A percentile compares a stretch with the other conserved stretches of the same genome.
Evolutionary conservation across 805 yeast species (phyloP).

Genomic region (Cyberlindnera mrakii): DNA sequence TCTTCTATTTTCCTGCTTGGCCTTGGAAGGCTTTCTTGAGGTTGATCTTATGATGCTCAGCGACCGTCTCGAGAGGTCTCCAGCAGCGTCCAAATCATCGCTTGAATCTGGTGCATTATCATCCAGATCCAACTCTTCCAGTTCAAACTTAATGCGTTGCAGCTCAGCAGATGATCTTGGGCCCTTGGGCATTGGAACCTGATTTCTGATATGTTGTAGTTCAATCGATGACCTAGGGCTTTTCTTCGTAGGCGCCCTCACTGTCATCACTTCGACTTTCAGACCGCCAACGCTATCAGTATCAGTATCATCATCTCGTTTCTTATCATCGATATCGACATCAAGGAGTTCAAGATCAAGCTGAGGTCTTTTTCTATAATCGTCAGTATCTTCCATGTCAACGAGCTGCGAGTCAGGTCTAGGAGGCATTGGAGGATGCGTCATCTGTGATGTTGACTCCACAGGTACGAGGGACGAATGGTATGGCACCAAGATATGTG

Average conservation of each 20-base stretch:
- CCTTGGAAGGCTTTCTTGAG: slow-evolving; percentile 9
- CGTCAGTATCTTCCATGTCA: slow-evolving; percentile 9
- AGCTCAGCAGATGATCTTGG: slow-evolving; percentile 8
- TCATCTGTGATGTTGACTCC: background rate
- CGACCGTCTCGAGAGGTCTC: slow-evolving; percentile 12
- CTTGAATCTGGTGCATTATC: slow-evolving; percentile 4
- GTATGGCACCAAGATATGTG: too few species aligned
- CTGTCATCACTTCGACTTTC: slow-evolving; percentile 17
- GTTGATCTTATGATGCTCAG: slow-evolving; percentile 11
- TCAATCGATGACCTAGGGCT: slow-evolving; percentile 6
- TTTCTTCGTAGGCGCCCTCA: slow-evolving; percentile 1
- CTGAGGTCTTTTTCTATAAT: slow-evolving; percentile 13
- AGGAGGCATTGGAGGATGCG: slow-evolving; percentile 5
- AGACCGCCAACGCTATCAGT: slow-evolving; percentile 18
- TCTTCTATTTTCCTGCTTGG: slow-evolving; percentile 6
- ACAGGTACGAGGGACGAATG: too few species aligned
- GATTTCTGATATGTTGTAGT: slow-evolving; percentile 10
- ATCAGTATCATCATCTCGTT: slow-evolving; percentile 9
- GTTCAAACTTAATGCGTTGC: slow-evolving; percentile 13
- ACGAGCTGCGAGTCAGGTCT: slow-evolving; percentile 8
- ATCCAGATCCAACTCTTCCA: slow-evolving; percentile 18
- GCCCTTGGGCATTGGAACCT: background rate
- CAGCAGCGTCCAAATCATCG: background rate
- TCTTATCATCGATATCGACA: slow-evolving; percentile 5
- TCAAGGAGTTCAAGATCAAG: slow-evolving; percentile 17